A percentile compares a stretch with the other conserved stretches of the same genome.
Evolutionary conservation across 345 rosid genomes (phyloP).

Genomic region (Moricandia arvensis): DNA sequence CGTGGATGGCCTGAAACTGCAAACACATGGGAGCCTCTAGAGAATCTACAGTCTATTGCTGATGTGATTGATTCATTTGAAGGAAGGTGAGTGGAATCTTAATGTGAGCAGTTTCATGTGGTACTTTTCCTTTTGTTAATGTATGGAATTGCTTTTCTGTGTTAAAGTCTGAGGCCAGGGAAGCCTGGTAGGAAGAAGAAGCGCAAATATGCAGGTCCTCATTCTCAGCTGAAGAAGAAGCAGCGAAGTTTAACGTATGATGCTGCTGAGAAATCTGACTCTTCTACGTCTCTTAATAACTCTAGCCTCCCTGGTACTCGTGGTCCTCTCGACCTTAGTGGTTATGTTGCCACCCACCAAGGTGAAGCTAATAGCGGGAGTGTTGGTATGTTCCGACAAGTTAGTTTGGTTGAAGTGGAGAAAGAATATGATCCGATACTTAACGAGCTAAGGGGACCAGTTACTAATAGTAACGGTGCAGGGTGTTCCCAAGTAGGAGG

Average conservation of each 20-base stretch:
- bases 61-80: conserved; percentile 96
- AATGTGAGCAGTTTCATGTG: not conserved
- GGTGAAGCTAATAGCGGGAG: conserved; percentile 45
- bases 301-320: conserved; percentile 39
- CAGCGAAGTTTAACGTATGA: conserved; percentile 44
- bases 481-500: conserved; percentile 49
- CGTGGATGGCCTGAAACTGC: conserved; percentile 97
- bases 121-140: not conserved
- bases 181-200: conserved; percentile 82
- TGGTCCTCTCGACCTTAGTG: conserved; percentile 34
- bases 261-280: conserved; percentile 40
- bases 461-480: conserved; percentile 44
- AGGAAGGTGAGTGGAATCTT: conserved; percentile 56
- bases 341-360: conserved; percentile 20
- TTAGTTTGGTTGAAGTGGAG: conserved; percentile 44
- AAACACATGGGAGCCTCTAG: conserved; percentile 98
- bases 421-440: conserved; percentile 84
- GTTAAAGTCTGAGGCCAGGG: conserved; percentile 64
- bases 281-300: conserved; percentile 44
- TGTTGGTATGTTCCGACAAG: conserved; percentile 37
- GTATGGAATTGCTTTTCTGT: conserved; percentile 11
- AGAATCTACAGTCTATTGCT: conserved; percentile 85
- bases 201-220: conserved; percentile 61
- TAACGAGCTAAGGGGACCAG: conserved; percentile 68
- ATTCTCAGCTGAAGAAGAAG: conserved; percentile 71